Base-by-base conservation (phyloP, 352 stramenopile genomes). In the Thalassiosira tumida region DNA sequence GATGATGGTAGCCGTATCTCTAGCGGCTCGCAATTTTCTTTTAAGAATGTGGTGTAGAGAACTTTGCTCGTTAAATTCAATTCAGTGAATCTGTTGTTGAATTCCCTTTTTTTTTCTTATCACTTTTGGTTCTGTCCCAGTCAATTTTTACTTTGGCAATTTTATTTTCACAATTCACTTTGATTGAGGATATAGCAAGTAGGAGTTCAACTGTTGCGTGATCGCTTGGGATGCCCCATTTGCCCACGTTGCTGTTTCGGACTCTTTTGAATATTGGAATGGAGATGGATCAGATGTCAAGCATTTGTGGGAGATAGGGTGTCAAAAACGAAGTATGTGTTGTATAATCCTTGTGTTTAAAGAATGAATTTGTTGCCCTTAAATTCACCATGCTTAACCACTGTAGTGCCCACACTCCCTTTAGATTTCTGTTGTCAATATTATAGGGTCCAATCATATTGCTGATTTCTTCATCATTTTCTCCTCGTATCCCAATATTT, bases 401-500 rank as follows among this genome's bases (percentile, higher is more conserved):
- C 50, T 76, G 33, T 7, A 76, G 37, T 15, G 29, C 4, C 4
- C 29, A 5, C 26, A 26, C 38, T 17, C 78, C 78, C 31, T 85
- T 85, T 33, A 69, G 40, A 47, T 85, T 85, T 47, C 78, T 64
- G 62, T 77, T 77, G 40, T 77, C 43, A 33, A 85, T 17, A 4
- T 62, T 62, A 47, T 65, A 77, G 33, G 78, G 78, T 43, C 64
- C 78, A 33, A 85, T 51, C 5, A 65, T 31, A 37, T 77, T 74
- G 4, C 26, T 33, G 33, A 31, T 24, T 35, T 21, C 24, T 35
- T n/a, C n/a, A n/a, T n/a, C n/a, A n/a, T n/a, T n/a, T n/a, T n/a
- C n/a, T n/a, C 47, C 35, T 77, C 64, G 37, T 17, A 40, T 64
- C 14, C 78, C 78, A 50, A 85, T 31, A 5, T 47, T 65, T 64